Conservation (phyloP, 2,329 filamentous ascomycete genomes). For the Amesomyces nigricolor region DNA sequence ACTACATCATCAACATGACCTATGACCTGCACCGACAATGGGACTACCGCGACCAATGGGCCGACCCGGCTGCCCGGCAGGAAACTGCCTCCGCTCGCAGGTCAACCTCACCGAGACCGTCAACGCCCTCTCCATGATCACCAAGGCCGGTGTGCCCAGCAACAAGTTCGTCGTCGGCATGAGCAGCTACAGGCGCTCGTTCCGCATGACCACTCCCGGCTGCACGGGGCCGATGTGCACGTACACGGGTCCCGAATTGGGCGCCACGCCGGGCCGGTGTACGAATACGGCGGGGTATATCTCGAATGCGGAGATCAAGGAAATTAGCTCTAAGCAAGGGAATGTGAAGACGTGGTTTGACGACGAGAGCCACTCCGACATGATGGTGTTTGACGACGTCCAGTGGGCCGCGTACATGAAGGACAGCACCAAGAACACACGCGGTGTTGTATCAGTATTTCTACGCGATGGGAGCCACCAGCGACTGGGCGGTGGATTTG, state of each 20-base stretch:
- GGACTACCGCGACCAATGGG: constrained; percentile 27
- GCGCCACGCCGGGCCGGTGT: neutral
- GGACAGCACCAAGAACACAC: constrained; percentile 12
- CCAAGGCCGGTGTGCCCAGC: constrained; percentile 4
- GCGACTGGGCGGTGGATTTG: constrained; percentile 28
- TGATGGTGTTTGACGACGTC: neutral
- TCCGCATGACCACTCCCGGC: neutral
- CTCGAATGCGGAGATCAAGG: constrained; percentile 1
- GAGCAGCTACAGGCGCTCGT: constrained; percentile 1
- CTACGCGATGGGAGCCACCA: constrained; percentile 21
- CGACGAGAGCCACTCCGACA: neutral
- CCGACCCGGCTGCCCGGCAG: constrained; percentile 25
- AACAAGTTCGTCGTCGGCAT: neutral
- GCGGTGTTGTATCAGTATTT: constrained; percentile 10
- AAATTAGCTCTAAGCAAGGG: neutral
- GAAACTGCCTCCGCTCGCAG: constrained; percentile 19
- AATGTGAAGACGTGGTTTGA: too few relatives aligned
- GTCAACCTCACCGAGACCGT: neutral
- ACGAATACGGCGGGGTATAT: neutral
- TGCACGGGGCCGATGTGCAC: neutral
- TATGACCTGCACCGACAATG: constrained; percentile 32
- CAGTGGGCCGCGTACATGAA: constrained; percentile 22
- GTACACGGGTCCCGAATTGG: neutral
- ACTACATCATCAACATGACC: constrained; percentile 34
- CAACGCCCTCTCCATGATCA: neutral